phyloP scores from a whole-genome alignment of 106 monocot genomes.

The Ottelia alismoides region DNA sequence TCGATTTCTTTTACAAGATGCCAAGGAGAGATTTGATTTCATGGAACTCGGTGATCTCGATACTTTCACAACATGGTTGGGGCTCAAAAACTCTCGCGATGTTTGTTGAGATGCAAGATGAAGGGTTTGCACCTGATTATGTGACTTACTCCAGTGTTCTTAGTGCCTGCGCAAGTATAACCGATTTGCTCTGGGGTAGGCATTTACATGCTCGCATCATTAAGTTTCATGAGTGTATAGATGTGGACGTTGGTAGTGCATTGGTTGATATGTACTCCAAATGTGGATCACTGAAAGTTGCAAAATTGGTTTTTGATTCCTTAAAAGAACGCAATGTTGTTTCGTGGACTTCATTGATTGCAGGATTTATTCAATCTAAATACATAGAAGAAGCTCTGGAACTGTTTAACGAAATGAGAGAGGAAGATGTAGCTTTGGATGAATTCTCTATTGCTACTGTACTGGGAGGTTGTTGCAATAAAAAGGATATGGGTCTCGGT shows the following conservation, averaged over 20 bases:
- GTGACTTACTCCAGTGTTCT: constrained; percentile 53
- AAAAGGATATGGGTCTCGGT: constrained; percentile 30
- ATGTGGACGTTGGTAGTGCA: constrained; percentile 52
- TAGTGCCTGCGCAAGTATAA: constrained; percentile 41
- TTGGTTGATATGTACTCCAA: constrained; percentile 87
- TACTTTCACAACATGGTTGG: constrained; percentile 29
- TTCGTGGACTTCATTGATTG: constrained; percentile 71
- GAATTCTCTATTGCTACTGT: constrained; percentile 55
- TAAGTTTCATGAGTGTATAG: constrained; percentile 18
- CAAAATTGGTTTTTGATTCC: constrained; percentile 44
- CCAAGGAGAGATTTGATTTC: constrained; percentile 54
- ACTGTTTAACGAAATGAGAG: constrained; percentile 71
- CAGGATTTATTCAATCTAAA: constrained; percentile 43
- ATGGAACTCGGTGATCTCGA: constrained; percentile 78
- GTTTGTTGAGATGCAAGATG: constrained; percentile 38
- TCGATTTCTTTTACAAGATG: constrained; percentile 41
- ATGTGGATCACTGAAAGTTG: constrained; percentile 42
- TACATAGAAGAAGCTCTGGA: constrained; percentile 30
- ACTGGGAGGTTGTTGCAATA: constrained; percentile 49
- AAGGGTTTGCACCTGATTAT: constrained; percentile 36
- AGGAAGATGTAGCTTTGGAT: constrained; percentile 22
- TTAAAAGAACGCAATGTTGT: constrained; percentile 27
- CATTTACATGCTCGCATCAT: constrained; percentile 67
- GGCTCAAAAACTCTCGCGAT: constrained; percentile 28
- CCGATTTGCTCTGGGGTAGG: constrained; percentile 42